Evolutionary conservation across 2,329 filamentous ascomycete genomes (phyloP), one percentile per base, ranked within the genome.

Genomic region (Trichoderma sp.): DNA sequence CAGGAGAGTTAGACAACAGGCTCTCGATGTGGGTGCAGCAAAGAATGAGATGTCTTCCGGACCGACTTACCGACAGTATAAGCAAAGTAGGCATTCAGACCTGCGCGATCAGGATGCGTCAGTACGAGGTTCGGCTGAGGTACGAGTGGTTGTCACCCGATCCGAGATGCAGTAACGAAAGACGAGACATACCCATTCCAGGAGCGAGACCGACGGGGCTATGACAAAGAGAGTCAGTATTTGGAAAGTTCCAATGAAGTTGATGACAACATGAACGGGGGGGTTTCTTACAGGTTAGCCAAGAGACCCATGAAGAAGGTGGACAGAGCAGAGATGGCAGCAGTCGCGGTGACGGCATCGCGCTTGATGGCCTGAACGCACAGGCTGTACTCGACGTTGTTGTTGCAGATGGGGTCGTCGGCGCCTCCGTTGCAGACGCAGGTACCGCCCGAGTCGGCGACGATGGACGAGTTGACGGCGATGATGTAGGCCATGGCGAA

Each of bases 1-100:
- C 14, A 24, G 19, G 6, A 12, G 19, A 19, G 47, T 41, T 9
- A 58, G 57, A 48, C n/a, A 39, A 9, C 26, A 14, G 15, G 6
- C 5, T 30, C 43, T 21, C 17, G 17, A 39, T 2, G 12, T 7
- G 17, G 26, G 5, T n/a, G 34, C 15, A 6, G n/a, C 9, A 15
- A 21, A 2, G 9, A 28, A 7, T 15, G 43, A 3, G 3, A 15
- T 9, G 24, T 0, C 21, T n/a, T n/a, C 14, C 56, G 21, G 21
- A 24, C 21, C 48, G 28, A 68, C 72, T 69, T 67, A 75, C 74
- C 75, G 39, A 80, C 78, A 17, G 87, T 90, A 74, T 90, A 96
- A 28, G 92, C 85, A 73, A 96, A 96, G 76, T 96, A 96, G 19
- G 92, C 92, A 73, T 96, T 96, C 63, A 96, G 77, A 28, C 92